Evolutionary conservation across 495 filamentous ascomycete species (phyloP).

Genomic region (Rhizodiscina lignyota): DNA sequence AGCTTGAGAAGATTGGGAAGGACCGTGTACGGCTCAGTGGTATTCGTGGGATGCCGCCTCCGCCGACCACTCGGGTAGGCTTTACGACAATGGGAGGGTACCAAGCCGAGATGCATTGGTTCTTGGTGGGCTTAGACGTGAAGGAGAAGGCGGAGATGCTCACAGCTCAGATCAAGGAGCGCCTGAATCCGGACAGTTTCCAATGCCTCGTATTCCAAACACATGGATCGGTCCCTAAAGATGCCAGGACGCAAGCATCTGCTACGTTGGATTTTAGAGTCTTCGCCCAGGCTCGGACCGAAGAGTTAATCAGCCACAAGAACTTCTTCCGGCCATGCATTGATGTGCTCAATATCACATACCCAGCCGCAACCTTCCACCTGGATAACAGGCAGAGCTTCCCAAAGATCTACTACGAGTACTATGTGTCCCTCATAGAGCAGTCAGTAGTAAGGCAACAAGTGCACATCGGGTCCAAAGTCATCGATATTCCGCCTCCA

Average conservation of each 20-base stretch:
- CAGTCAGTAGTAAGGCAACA: slow-evolving; percentile 15
- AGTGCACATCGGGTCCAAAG: slow-evolving; percentile 11
- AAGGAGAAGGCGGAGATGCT: slow-evolving; percentile 13
- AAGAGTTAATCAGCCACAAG: slow-evolving; percentile 7
- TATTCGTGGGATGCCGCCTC: background rate
- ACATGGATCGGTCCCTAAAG: background rate
- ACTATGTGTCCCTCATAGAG: slow-evolving; percentile 20
- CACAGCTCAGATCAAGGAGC: slow-evolving; percentile 11
- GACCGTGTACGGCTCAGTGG: slow-evolving; percentile 7
- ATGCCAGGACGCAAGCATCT: slow-evolving; percentile 8
- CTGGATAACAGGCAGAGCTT: slow-evolving; percentile 16
- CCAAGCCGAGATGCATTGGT: slow-evolving; percentile 2
- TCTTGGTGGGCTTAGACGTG: slow-evolving; percentile 13
- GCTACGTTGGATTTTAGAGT: slow-evolving; percentile 13
- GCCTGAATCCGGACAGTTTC: slow-evolving; percentile 1
- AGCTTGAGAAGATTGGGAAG: slow-evolving; percentile 21
- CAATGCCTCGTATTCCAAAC: slow-evolving; percentile 1
- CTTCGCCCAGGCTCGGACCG: slow-evolving; percentile 9
- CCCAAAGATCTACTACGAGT: slow-evolving; percentile 20
- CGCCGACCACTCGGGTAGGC: background rate
- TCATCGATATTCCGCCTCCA: slow-evolving; percentile 9
- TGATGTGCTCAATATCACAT: slow-evolving; percentile 17
- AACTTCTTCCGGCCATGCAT: slow-evolving; percentile 19
- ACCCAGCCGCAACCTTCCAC: slow-evolving; percentile 19
- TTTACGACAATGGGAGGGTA: background rate